phyloP scores from a whole-genome alignment of 2,329 filamentous ascomycete species.

The Fusarium sp. region DNA sequence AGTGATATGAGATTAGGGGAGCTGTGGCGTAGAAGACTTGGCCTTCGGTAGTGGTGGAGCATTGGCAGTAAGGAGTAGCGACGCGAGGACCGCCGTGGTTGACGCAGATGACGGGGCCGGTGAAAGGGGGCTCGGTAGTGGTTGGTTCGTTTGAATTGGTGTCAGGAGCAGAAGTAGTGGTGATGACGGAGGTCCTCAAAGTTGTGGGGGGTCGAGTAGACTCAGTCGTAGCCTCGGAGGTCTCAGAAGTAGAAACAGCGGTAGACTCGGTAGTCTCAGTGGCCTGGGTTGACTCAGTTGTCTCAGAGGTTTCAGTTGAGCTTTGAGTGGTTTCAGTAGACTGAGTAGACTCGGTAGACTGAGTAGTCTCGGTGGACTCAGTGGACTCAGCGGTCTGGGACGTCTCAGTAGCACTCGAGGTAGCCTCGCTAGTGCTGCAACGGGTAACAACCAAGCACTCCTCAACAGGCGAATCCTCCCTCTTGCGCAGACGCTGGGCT shows the following conservation, averaged over 20 bases:
- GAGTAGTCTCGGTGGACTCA: neutral
- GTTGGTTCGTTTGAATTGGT: neutral
- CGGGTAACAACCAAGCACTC: constrained; percentile 17
- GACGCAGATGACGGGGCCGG: constrained; percentile 16
- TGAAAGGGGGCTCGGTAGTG: constrained; percentile 11
- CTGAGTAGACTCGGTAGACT: neutral
- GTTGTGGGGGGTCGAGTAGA: constrained; percentile 17
- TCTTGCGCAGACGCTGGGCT: neutral
- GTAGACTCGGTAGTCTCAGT: neutral
- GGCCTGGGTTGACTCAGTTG: neutral
- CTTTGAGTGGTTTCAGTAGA: neutral
- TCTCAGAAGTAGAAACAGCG: neutral
- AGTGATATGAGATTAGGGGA: constrained; percentile 18
- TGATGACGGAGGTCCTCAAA: constrained; percentile 19
- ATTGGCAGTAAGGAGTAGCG: constrained; percentile 28
- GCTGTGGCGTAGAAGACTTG: constrained; percentile 25
- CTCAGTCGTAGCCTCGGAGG: neutral
- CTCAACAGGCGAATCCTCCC: constrained; percentile 8
- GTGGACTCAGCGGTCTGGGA: neutral
- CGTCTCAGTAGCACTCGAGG: neutral
- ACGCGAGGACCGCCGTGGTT: constrained; percentile 29
- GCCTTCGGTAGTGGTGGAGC: constrained; percentile 20
- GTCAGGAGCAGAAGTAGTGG: constrained; percentile 2
- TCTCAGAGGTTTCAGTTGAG: neutral
- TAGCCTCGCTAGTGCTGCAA: neutral